phyloP scores from a whole-genome alignment of 2,329 filamentous ascomycete genomes.

The Cryphonectria carpinicola region DNA sequence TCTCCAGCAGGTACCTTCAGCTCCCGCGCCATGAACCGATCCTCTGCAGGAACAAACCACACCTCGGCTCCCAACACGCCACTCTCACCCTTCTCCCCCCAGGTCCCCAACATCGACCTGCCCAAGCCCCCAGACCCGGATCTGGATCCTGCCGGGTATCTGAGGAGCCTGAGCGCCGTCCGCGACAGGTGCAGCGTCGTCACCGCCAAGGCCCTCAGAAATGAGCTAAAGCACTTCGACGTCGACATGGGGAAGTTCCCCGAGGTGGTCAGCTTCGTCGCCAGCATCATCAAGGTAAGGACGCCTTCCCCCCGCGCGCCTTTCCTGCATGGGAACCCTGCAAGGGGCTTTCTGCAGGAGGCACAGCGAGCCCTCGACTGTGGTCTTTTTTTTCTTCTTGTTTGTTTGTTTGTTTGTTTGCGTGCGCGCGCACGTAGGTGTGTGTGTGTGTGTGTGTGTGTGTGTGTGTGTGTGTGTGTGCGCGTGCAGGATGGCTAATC shows the following conservation, averaged over 20 bases:
- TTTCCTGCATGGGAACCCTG: background rate
- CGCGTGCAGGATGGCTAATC: slow-evolving; percentile 12
- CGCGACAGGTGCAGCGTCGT: slow-evolving; percentile 77
- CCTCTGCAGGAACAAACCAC: slow-evolving; percentile 53
- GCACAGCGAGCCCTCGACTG: background rate
- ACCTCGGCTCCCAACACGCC: slow-evolving; percentile 48
- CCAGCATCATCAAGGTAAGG: slow-evolving; percentile 90
- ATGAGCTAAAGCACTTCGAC: slow-evolving; percentile 82
- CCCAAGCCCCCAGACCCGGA: slow-evolving; percentile 85
- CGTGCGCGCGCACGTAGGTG: background rate
- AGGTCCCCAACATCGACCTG: slow-evolving; percentile 76
- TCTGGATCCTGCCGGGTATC: slow-evolving; percentile 85
- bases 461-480: too few relatives aligned
- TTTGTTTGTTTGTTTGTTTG: too few relatives aligned
- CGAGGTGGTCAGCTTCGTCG: slow-evolving; percentile 83
- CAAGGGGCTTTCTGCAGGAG: background rate
- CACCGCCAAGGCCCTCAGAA: slow-evolving; percentile 74
- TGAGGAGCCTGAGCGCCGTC: slow-evolving; percentile 87
- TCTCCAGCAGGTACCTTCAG: slow-evolving; percentile 42
- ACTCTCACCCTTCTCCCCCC: slow-evolving; percentile 55
- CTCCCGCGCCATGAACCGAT: slow-evolving; percentile 50
- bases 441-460: background rate
- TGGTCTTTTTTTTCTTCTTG: background rate
- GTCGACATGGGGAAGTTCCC: slow-evolving; percentile 84
- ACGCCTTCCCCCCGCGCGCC: background rate